Conservation (phyloP, 306 rosid species). For the Glycine latifolia region DNA sequence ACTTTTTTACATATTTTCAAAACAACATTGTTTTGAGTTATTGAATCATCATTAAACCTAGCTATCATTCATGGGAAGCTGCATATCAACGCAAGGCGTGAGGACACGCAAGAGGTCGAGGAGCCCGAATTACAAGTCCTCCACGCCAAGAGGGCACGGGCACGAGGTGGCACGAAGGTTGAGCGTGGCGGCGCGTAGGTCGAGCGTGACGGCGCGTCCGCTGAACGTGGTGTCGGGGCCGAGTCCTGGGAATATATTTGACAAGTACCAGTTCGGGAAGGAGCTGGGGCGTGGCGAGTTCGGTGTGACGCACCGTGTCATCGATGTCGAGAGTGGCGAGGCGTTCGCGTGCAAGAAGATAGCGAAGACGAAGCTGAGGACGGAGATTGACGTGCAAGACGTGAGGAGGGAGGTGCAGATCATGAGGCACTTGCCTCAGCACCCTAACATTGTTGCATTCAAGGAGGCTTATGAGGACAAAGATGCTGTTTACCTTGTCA, state of each 20-base stretch:
- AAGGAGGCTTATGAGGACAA: slow-evolving; percentile 85
- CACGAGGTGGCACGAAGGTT: no score
- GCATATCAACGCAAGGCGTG: slow-evolving; percentile 64
- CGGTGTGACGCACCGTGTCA: slow-evolving; percentile 73
- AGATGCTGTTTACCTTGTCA: slow-evolving; percentile 88
- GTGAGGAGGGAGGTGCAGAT: slow-evolving; percentile 89
- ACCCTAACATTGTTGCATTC: slow-evolving; percentile 82
- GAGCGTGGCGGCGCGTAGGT: slow-evolving; percentile 10
- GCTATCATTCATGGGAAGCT: slow-evolving; percentile 74
- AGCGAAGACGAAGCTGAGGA: slow-evolving; percentile 73
- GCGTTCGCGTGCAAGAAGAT: slow-evolving; percentile 79
- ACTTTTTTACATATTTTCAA: no score
- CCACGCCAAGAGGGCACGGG: background rate
- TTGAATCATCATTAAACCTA: background rate
- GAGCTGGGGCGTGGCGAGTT: slow-evolving; percentile 91
- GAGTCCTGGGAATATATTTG: slow-evolving; percentile 54
- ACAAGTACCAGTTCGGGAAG: slow-evolving; percentile 65
- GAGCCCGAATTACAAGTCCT: slow-evolving; percentile 1
- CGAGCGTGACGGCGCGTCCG: slow-evolving; percentile 32
- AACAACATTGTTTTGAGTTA: background rate
- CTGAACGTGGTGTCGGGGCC: slow-evolving; percentile 58
- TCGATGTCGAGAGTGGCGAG: slow-evolving; percentile 53
- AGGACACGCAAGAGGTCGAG: slow-evolving; percentile 43
- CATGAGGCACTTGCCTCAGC: slow-evolving; percentile 80
- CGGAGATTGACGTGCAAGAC: slow-evolving; percentile 83